phyloP scores from a whole-genome alignment of 2,329 filamentous ascomycete species.

The Tricladium varicosporioides region DNA sequence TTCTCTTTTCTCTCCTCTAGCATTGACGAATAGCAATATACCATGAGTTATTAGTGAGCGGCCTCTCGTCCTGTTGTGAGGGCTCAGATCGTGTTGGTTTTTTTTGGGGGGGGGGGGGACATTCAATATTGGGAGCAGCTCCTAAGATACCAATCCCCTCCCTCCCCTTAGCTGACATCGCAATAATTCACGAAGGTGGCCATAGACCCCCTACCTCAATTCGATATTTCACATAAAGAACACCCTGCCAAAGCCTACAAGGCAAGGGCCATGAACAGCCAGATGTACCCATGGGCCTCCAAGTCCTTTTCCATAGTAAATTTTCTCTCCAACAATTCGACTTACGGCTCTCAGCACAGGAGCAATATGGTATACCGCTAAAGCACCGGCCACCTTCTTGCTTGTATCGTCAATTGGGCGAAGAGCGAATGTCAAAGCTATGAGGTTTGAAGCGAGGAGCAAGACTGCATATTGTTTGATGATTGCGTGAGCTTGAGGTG shows the following conservation, averaged over 20 bases:
- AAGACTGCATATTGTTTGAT: constrained; percentile 40
- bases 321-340: constrained; percentile 13
- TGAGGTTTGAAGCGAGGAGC: constrained; percentile 34
- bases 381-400: constrained; percentile 32
- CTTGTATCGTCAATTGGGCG: constrained; percentile 30
- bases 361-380: constrained; percentile 37
- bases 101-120: too few species aligned
- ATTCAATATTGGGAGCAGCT: too few species aligned
- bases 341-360: constrained; percentile 31
- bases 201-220: too few species aligned
- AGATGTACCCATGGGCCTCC: constrained; percentile 30
- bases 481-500: constrained; percentile 35
- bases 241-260: background rate
- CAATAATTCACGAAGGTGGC: too few species aligned
- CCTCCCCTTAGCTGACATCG: too few species aligned
- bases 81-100: too few species aligned
- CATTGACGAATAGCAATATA: too few species aligned
- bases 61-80: too few species aligned
- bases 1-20: too few species aligned
- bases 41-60: too few species aligned
- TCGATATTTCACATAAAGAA: too few species aligned
- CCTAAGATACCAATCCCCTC: too few species aligned
- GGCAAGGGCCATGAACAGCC: constrained; percentile 22
- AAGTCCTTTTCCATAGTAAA: constrained; percentile 11
- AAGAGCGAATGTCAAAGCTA: constrained; percentile 34